Percentiles rank a stretch among this genome's conserved stretches.
Conservation (phyloP, 192 early-diverging fungal species). For the Gorgonomyces haynaldii region DNA sequence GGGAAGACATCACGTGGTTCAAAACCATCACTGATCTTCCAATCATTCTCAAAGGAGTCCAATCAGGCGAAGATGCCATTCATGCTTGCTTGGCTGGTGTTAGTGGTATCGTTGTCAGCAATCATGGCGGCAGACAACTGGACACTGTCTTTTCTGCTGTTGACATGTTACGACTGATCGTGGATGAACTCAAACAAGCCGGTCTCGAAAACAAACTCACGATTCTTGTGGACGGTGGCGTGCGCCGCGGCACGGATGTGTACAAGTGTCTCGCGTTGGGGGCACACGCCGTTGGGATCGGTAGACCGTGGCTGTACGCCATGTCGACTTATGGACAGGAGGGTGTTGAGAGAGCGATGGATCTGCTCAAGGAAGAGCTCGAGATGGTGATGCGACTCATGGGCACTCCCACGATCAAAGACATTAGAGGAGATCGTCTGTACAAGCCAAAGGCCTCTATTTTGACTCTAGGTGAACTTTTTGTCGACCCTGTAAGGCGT, state of each 20-base stretch:
- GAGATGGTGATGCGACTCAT: slow-evolving; percentile 70
- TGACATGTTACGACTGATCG: slow-evolving; percentile 81
- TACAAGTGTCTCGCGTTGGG: slow-evolving; percentile 94
- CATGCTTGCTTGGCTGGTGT: slow-evolving; percentile 67
- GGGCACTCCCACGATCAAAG: slow-evolving; percentile 32
- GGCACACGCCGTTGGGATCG: slow-evolving; percentile 80
- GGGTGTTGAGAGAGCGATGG: slow-evolving; percentile 66
- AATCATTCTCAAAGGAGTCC: slow-evolving; percentile 86
- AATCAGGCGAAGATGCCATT: slow-evolving; percentile 81
- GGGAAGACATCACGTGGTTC: slow-evolving; percentile 86
- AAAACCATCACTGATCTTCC: slow-evolving; percentile 70
- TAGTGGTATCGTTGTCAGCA: slow-evolving; percentile 80
- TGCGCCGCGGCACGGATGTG: slow-evolving; percentile 84
- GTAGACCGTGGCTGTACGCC: slow-evolving; percentile 59
- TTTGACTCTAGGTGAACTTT: no score
- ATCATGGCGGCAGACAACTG: slow-evolving; percentile 95
- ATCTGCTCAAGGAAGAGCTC: slow-evolving; percentile 74
- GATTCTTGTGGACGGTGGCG: slow-evolving; percentile 88
- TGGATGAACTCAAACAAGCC: slow-evolving; percentile 47
- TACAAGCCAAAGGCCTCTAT: background rate
- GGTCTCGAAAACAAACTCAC: slow-evolving; percentile 46
- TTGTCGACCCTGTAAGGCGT: no score
- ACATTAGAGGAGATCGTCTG: background rate
- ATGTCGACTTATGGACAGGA: slow-evolving; percentile 67
- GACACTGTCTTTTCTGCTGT: slow-evolving; percentile 69